Evolutionary conservation across 2,329 filamentous ascomycete genomes (phyloP).

Genomic region (Lizonia empirigonia): DNA sequence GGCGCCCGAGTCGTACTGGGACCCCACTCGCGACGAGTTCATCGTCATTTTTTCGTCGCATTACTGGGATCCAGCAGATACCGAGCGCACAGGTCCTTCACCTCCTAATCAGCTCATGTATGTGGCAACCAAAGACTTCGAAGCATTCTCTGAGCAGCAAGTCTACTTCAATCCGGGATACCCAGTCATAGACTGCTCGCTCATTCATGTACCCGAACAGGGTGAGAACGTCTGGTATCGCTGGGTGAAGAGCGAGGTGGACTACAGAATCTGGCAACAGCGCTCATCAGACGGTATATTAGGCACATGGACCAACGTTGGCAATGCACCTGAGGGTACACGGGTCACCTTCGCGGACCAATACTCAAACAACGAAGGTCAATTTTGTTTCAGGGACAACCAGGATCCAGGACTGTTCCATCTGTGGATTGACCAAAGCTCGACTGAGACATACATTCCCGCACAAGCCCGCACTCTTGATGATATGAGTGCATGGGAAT

Average conservation of each 20-base stretch:
- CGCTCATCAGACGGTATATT: slow-evolving; percentile 5
- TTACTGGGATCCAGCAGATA: slow-evolving; percentile 11
- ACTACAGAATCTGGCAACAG: slow-evolving; percentile 14
- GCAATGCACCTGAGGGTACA: slow-evolving; percentile 9
- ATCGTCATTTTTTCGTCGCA: slow-evolving; percentile 11
- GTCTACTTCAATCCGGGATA: slow-evolving; percentile 14
- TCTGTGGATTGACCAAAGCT: slow-evolving; percentile 14
- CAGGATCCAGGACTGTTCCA: slow-evolving; percentile 2
- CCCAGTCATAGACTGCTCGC: slow-evolving; percentile 14
- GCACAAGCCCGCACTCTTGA: slow-evolving; percentile 13
- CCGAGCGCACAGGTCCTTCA: slow-evolving; percentile 4
- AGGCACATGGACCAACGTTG: slow-evolving; percentile 9
- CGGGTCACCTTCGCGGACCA: slow-evolving; percentile 7
- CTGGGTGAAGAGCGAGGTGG: slow-evolving; percentile 15
- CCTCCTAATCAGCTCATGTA: slow-evolving; percentile 15
- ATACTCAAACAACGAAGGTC: slow-evolving; percentile 14
- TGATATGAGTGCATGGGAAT: slow-evolving; percentile 9
- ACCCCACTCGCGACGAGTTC: slow-evolving; percentile 2
- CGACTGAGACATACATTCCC: slow-evolving; percentile 13
- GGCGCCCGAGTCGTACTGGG: slow-evolving; percentile 14
- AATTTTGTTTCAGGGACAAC: slow-evolving; percentile 9
- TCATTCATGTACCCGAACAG: slow-evolving; percentile 10
- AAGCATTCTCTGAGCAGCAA: slow-evolving; percentile 7
- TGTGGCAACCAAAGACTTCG: slow-evolving; percentile 11
- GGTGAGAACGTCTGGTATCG: slow-evolving; percentile 13